A percentile compares a stretch with the other conserved stretches of the same genome.
These are phyloP conservation scores for Haplosporangium sp. DNA, from an alignment of 371 early-diverging fungal species.

Conservation along the genomic window DNA sequence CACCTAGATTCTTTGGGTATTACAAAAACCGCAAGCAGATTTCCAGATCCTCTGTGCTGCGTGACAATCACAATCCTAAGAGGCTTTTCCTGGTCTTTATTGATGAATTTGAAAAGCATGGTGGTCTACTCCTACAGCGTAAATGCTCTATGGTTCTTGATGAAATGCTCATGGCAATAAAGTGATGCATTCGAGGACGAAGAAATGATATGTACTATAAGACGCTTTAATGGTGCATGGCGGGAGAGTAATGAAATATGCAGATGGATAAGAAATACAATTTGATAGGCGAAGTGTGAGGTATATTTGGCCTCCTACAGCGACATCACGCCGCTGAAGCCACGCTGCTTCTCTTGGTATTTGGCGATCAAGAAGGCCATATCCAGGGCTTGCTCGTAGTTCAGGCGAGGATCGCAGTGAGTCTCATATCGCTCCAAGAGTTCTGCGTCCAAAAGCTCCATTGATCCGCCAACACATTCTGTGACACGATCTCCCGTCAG, in stretches of 20 bases:
- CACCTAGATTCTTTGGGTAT: constrained; percentile 25
- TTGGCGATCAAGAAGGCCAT: constrained; percentile 95
- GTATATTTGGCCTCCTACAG: constrained; percentile 1
- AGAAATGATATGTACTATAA: not conserved
- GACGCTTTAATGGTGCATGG: too few relatives aligned
- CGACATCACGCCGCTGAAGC: constrained; percentile 48
- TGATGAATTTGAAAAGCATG: constrained; percentile 18
- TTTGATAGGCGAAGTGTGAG: not conserved
- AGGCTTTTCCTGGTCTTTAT: constrained; percentile 10
- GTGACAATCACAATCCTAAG: constrained; percentile 28
- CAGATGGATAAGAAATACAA: not conserved
- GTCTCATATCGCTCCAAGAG: constrained; percentile 92
- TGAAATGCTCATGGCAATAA: too few relatives aligned
- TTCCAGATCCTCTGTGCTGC: constrained; percentile 33
- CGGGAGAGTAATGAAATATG: too few relatives aligned
- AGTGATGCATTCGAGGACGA: not conserved
- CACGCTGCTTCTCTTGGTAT: constrained; percentile 77
- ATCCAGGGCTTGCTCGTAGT: constrained; percentile 96
- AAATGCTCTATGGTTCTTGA: too few relatives aligned
- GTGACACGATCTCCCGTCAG: constrained; percentile 94
- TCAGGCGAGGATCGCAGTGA: constrained; percentile 94
- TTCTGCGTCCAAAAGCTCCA: constrained; percentile 86
- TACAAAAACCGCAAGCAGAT: constrained; percentile 38
- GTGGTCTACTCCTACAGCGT: not conserved
- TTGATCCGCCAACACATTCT: constrained; percentile 97